Evolutionary conservation across 2,329 filamentous ascomycete species (phyloP).

Genomic region (Curvularia sp.): DNA sequence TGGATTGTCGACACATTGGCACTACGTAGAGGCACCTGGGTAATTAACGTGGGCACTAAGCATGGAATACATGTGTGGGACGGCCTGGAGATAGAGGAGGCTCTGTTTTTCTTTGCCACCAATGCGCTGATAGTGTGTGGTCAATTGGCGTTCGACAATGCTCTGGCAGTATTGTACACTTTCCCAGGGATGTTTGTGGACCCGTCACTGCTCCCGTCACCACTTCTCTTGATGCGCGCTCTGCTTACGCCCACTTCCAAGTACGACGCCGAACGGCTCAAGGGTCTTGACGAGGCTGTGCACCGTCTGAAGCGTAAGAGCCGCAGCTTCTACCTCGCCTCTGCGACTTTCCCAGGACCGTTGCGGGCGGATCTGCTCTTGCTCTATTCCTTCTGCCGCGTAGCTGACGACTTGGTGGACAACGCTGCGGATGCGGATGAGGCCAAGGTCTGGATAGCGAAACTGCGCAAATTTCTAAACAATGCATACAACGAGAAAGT

Average conservation of each 20-base stretch:
- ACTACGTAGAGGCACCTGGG: constrained; percentile 73
- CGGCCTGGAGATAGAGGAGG: constrained; percentile 75
- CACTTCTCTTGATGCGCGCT: constrained; percentile 60
- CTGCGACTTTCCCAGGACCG: constrained; percentile 71
- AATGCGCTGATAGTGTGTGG: constrained; percentile 75
- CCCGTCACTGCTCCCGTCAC: constrained; percentile 59
- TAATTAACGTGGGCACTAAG: constrained; percentile 72
- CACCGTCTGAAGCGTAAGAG: constrained; percentile 68
- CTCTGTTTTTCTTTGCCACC: constrained; percentile 74
- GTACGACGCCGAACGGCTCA: constrained; percentile 66
- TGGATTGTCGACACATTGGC: constrained; percentile 76
- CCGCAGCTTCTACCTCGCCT: constrained; percentile 76
- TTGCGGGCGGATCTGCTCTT: constrained; percentile 72
- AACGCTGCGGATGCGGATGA: constrained; percentile 63
- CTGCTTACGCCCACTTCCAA: constrained; percentile 57
- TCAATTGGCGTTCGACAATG: constrained; percentile 72
- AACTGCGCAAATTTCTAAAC: constrained; percentile 65
- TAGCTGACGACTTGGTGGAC: constrained; percentile 77
- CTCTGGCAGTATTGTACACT: constrained; percentile 68
- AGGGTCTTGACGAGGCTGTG: constrained; percentile 67
- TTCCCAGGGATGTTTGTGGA: constrained; percentile 66
- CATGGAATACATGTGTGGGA: constrained; percentile 69
- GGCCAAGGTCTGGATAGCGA: constrained; percentile 65
- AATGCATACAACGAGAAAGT: constrained; percentile 55
- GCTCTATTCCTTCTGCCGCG: constrained; percentile 76